Evolutionary conservation across 2,329 filamentous ascomycete genomes (phyloP), one percentile per base, ranked within the genome.

Genomic region (Pyrenophora seminiperda): DNA sequence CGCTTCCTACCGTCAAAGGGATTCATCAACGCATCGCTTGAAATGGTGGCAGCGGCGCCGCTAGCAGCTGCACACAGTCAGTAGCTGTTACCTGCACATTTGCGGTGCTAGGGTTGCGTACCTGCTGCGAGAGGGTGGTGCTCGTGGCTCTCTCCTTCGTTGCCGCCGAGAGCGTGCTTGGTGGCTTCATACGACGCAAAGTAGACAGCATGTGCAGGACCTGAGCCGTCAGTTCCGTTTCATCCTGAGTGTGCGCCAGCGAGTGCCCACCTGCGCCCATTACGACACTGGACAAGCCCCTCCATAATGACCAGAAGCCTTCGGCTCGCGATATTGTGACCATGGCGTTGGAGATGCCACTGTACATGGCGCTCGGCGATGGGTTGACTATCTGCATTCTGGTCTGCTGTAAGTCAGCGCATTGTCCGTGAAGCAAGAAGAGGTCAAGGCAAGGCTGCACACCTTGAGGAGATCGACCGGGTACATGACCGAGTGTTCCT

Each of bases 401-500:
- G 36, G 94, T 99, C 94, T 97, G 70, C 27, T 33, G 24, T 19
- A 29, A 36, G 57, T 68, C 56, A 70, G 61, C 61, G 51, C 55
- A 46, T 37, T 33, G 44, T 27, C 41, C 47, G 31, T n/a, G 41
- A 34, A 27, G 30, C 6, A 24, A 45, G 19, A 31, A 27, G 9
- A 31, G 37, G 13, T 19, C 5, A 5, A 34, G 13, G 7, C 15
- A 27, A 31, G 53, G 52, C 48, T 43, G 67, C 79, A 59, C 74
- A 97, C 94, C 88, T 99, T 99, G 72, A 99, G 89, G 63, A 96
- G 85, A 78, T 99, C 94, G 71, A 99, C 89, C 15, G 94, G 94
- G 73, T 99, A 99, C 94, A 99, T 97, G 67, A 96, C 92, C 52
- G 93, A 95, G 76, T 97, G 93, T 79, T 97, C 93, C 92, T 97